Conservation (phyloP, 176 grass and related monocot genomes). For the Avena eriantha region DNA sequence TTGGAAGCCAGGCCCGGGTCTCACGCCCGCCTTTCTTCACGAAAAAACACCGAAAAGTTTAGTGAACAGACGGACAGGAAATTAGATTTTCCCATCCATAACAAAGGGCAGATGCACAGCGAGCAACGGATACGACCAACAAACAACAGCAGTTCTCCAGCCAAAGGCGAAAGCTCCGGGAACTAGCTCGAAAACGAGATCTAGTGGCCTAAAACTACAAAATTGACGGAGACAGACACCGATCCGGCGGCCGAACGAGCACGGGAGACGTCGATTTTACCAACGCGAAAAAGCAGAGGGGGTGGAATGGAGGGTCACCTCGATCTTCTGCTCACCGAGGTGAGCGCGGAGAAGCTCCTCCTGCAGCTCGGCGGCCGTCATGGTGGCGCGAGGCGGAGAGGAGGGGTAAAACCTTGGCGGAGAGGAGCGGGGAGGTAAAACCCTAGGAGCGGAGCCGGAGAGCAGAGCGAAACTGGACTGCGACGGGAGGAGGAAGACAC, state of each 20-base stretch:
- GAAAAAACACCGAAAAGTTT: background rate
- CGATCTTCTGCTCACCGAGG: slow-evolving; percentile 38
- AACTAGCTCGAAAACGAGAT: background rate
- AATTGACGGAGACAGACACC: background rate
- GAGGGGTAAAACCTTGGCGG: background rate
- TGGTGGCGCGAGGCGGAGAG: background rate
- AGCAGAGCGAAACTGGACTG: background rate
- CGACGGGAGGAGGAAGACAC: background rate
- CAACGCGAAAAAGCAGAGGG: background rate
- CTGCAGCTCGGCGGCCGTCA: slow-evolving; percentile 23
- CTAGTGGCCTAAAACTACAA: background rate
- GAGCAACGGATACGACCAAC: background rate
- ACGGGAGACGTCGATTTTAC: background rate
- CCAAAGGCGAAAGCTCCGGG: background rate
- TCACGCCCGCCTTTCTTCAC: background rate
- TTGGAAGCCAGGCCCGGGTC: background rate
- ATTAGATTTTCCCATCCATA: too few relatives aligned
- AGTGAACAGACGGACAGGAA: background rate
- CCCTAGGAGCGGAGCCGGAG: slow-evolving; percentile 18
- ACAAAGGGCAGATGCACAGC: background rate
- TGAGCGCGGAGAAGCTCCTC: slow-evolving; percentile 30
- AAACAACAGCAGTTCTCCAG: background rate
- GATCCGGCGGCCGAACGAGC: background rate
- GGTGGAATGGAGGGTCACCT: slow-evolving; percentile 29
- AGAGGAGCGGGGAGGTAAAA: slow-evolving; percentile 3